Conservation (phyloP, 805 yeast genomes). For the Zygoascus ofunaensis region DNA sequence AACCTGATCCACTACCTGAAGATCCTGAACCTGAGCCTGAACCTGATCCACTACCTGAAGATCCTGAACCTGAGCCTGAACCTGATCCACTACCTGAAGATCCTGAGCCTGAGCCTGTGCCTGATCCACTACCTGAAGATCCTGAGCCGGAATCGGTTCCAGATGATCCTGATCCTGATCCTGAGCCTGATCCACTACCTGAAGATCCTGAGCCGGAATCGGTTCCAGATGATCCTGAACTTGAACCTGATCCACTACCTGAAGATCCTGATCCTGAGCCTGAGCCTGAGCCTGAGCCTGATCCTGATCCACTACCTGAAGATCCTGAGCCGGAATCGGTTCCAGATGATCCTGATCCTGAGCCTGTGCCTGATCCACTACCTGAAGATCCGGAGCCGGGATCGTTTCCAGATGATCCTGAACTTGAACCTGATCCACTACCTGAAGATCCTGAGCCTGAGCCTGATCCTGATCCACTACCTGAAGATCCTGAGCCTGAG, state of each 20-base stretch:
- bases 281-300: neutral
- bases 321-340: neutral
- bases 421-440: neutral
- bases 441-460: neutral
- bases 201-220: constrained; percentile 1
- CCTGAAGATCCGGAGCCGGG: neutral
- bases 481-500: neutral
- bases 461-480: neutral
- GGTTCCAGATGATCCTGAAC: neutral
- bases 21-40: neutral
- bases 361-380: neutral
- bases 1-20: neutral
- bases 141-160: neutral
- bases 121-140: neutral
- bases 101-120: neutral
- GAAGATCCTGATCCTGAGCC: neutral
- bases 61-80: neutral
- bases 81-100: neutral
- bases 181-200: neutral
- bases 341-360: neutral
- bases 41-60: neutral
- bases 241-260: neutral
- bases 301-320: neutral
- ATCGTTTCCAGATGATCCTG: neutral
- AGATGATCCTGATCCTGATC: neutral